phyloP scores from a whole-genome alignment of 177 flowering plant genomes.

The Telopea speciosissima region DNA sequence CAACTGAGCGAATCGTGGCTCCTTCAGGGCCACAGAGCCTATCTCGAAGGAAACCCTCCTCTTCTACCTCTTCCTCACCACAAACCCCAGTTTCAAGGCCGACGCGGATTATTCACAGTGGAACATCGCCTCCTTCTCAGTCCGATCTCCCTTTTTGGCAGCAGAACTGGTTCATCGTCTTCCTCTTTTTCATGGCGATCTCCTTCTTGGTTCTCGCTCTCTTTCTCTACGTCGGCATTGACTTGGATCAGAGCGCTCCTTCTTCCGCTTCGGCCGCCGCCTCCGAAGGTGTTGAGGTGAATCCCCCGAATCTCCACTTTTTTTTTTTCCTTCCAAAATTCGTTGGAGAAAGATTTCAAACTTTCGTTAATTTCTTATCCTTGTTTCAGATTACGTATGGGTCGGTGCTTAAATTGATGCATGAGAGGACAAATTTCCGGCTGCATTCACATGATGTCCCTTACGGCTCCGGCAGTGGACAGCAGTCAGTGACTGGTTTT shows the following conservation, averaged over 20 bases:
- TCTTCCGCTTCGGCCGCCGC: conserved; percentile 57
- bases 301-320: neutral
- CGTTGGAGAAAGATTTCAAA: neutral
- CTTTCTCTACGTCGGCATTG: conserved; percentile 60
- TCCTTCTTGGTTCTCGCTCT: conserved; percentile 61
- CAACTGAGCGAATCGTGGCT: conserved; percentile 56
- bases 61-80: conserved; percentile 20
- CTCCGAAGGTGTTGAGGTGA: conserved; percentile 67
- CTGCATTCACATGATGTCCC: conserved; percentile 97
- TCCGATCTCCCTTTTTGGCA: conserved; percentile 77
- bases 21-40: conserved; percentile 42
- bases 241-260: conserved; percentile 38
- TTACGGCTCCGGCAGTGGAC: conserved; percentile 97
- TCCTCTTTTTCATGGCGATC: conserved; percentile 68
- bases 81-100: conserved; percentile 17
- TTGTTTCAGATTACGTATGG: conserved; percentile 79
- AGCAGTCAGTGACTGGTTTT: conserved; percentile 92
- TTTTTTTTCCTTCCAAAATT: no score
- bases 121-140: conserved; percentile 16
- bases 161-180: conserved; percentile 65
- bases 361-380: neutral
- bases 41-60: conserved; percentile 42
- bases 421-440: conserved; percentile 77
- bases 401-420: conserved; percentile 74
- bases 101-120: conserved; percentile 43